Conservation (phyloP, 306 rosid species). For the Mimosa bimucronata region DNA sequence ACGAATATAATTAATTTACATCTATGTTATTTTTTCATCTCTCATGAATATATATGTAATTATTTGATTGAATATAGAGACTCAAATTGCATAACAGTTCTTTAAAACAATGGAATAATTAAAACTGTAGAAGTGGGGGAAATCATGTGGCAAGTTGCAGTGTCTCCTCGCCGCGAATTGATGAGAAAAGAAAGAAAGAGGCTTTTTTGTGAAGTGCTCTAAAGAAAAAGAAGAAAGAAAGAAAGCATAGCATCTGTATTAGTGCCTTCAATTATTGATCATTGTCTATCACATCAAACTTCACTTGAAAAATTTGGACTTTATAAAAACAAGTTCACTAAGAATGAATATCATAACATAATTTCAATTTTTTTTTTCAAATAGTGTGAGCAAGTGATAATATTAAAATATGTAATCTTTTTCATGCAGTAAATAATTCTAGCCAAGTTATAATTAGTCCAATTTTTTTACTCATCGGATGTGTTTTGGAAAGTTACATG, state of each 20-base stretch:
- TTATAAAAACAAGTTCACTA: not conserved
- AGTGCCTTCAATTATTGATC: constrained; percentile 12
- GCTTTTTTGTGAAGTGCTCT: not conserved
- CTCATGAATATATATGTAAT: not conserved
- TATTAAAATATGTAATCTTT: not conserved
- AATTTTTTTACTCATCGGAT: not conserved
- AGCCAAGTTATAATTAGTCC: not conserved
- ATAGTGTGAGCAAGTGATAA: not conserved
- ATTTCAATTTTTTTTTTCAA: not conserved
- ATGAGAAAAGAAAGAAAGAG: not conserved
- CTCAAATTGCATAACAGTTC: not conserved
- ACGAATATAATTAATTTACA: not conserved
- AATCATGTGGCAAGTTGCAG: not conserved
- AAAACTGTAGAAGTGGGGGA: not conserved
- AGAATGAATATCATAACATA: not conserved
- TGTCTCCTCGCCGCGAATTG: not conserved
- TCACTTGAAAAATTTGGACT: not conserved
- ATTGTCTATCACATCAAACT: constrained; percentile 1
- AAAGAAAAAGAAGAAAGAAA: not conserved
- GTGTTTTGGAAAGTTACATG: not conserved
- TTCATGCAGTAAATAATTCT: not conserved
- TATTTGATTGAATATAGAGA: not conserved
- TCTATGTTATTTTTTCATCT: not conserved
- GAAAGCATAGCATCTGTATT: not conserved
- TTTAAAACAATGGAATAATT: not conserved